Percentiles rank a stretch among this genome's conserved stretches.
phyloP scores from a whole-genome alignment of 116 monocot species.

The Trichopus zeylanicus region DNA sequence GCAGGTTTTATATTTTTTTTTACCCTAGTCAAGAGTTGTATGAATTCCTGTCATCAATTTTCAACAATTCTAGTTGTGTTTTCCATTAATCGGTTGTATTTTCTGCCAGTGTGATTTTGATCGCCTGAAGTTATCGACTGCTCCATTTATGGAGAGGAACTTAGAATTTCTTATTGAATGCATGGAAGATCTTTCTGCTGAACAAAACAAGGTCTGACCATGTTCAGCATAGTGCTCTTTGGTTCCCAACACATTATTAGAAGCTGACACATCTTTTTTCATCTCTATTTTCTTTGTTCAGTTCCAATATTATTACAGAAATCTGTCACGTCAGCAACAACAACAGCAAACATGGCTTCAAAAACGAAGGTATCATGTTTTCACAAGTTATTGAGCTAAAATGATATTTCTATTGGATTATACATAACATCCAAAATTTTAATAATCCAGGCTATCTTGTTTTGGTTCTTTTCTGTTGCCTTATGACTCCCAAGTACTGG shows the following conservation, averaged over 20 bases:
- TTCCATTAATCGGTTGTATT: not conserved
- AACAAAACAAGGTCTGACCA: constrained; percentile 83
- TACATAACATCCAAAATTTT: no score
- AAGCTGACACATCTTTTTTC: not conserved
- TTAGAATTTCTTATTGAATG: constrained; percentile 93
- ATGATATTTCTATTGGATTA: no score
- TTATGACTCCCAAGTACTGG: not conserved
- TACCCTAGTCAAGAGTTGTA: not conserved
- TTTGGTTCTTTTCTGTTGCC: not conserved
- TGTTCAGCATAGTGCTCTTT: not conserved
- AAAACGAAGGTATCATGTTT: constrained; percentile 58
- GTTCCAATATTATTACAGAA: constrained; percentile 77
- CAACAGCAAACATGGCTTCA: constrained; percentile 95
- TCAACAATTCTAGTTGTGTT: not conserved
- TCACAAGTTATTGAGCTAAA: no score
- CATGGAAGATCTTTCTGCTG: constrained; percentile 94
- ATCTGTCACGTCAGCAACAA: constrained; percentile 82
- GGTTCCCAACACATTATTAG: not conserved
- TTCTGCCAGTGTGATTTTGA: constrained; percentile 83
- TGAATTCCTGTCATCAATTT: not conserved
- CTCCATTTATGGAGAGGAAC: constrained; percentile 92
- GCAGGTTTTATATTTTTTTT: constrained; percentile 36
- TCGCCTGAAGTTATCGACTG: constrained; percentile 71
- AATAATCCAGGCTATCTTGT: not conserved
- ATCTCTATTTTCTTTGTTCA: constrained; percentile 11